Percentiles rank a stretch among this genome's conserved stretches.
Conservation (phyloP, 305 asterid species). For the Ilex paraguariensis region DNA sequence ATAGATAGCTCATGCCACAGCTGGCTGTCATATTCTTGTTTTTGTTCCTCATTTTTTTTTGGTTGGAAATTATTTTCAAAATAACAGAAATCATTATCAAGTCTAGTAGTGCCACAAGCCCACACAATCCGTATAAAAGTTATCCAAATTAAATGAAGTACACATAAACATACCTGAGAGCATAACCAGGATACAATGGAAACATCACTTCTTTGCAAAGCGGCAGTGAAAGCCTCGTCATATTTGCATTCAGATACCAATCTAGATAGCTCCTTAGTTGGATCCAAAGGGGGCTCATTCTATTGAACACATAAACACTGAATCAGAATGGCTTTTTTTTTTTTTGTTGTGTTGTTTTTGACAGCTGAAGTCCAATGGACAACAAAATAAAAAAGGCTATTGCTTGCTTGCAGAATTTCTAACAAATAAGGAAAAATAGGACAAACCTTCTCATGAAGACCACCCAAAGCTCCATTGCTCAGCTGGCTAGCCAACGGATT, state of each 20-base stretch:
- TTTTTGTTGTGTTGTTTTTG: not conserved
- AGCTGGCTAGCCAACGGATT: conserved; percentile 62
- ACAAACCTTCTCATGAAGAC: conserved; percentile 76
- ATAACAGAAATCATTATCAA: no score
- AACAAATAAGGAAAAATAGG: conserved; percentile 7
- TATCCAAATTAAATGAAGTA: no score
- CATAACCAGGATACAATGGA: conserved; percentile 85
- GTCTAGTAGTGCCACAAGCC: no score
- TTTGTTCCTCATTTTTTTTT: no score
- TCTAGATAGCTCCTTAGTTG: conserved; percentile 85
- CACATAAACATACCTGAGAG: conserved; percentile 60
- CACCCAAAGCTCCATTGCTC: conserved; percentile 76
- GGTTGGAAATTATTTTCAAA: no score
- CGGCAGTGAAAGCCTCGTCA: conserved; percentile 81
- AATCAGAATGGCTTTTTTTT: not conserved
- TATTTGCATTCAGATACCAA: conserved; percentile 67
- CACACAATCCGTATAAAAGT: no score
- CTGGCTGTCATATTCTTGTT: no score
- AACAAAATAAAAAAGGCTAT: no score
- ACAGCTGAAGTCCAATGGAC: not conserved
- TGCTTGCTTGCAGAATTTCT: not conserved
- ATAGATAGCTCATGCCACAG: no score
- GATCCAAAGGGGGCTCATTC: conserved; percentile 85
- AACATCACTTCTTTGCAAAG: conserved; percentile 86
- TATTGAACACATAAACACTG: conserved; percentile 15